phyloP scores from a whole-genome alignment of 2,329 filamentous ascomycete species.

The Monosporascus sp. region DNA sequence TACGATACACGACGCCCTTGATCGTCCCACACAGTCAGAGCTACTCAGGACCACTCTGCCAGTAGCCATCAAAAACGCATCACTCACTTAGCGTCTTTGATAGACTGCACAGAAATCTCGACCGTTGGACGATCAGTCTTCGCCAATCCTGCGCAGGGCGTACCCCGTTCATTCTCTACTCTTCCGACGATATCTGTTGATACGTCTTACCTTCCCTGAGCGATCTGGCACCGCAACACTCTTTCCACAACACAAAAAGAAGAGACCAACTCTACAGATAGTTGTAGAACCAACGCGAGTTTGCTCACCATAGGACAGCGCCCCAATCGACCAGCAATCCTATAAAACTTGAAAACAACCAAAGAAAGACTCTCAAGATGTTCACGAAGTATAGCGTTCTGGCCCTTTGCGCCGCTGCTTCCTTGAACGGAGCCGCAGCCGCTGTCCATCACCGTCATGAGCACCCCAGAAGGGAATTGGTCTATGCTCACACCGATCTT shows the following conservation, averaged over 20 bases:
- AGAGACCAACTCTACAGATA: constrained; percentile 1
- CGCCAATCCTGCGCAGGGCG: constrained; percentile 18
- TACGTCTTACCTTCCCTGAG: constrained; percentile 18
- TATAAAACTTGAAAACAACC: background rate
- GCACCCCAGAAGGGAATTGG: constrained; percentile 23
- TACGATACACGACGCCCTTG: constrained; percentile 14
- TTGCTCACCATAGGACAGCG: background rate
- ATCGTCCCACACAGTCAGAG: constrained; percentile 10
- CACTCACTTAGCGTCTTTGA: constrained; percentile 25
- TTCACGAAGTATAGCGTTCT: constrained; percentile 24
- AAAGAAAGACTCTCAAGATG: constrained; percentile 17
- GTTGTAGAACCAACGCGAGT: background rate
- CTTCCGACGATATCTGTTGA: constrained; percentile 14
- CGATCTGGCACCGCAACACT: constrained; percentile 24
- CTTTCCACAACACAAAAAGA: constrained; percentile 14
- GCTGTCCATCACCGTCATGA: constrained; percentile 19
- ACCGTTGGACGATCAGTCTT: constrained; percentile 3
- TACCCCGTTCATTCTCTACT: constrained; percentile 18
- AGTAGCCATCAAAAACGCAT: constrained; percentile 16
- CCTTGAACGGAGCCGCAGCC: constrained; percentile 21
- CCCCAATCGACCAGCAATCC: background rate
- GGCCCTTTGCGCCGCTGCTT: constrained; percentile 24
- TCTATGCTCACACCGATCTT: constrained; percentile 23
- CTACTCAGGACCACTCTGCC: background rate
- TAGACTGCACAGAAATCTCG: constrained; percentile 18